Base-by-base conservation (phyloP, 768 basidiomycete genomes). In the Leccinum subtestaceum region DNA sequence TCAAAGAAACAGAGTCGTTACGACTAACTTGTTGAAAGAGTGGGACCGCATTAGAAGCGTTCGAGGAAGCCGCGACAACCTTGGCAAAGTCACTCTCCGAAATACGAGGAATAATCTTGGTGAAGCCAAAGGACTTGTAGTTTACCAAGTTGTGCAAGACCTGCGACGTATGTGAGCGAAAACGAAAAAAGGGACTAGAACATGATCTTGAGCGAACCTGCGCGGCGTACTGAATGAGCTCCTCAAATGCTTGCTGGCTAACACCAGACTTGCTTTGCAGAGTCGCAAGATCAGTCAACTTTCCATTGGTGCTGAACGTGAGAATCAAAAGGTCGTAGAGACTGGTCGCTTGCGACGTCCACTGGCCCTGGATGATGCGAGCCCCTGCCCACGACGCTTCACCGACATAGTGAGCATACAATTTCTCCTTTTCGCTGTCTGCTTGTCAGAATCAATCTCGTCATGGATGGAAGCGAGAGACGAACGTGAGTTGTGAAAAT, bases 311-410 rank as follows among this genome's bases (percentile, higher is more conserved):
- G 68, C 84, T 85, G 76, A 92, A 91, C 0, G 79, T 84, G 53
- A 84, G 72, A 65, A 89, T 84, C 67, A 93, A 74, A 8, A 92
- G 79, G 73, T 91, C 87, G 67, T 87, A 88, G 49, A 92, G 79
- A 67, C 78, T 78, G 62, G 76, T 68, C 5, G 89, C 89, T 62
- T 89, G 81, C 0, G 85, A 78, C 0, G 91, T 90, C 89, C 88
- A 92, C 76, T 94, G 91, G 48, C 78, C 87, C 75, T 91, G 88
- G 56, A 93, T 89, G 73, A 95, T 88, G 43, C 88, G 81, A 52
- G 84, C 89, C 29, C 93, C 93, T 0, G 89, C 89, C 93, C 93
- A 95, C 1, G 86, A 84, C 6, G 91, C 92, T 62, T 83, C 67
- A 19, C 79, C 81, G 13, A 92, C 53, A 67, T 82, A 85, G 72